Conservation (phyloP, 2,329 filamentous ascomycete species). For the Aspergillus sp. region DNA sequence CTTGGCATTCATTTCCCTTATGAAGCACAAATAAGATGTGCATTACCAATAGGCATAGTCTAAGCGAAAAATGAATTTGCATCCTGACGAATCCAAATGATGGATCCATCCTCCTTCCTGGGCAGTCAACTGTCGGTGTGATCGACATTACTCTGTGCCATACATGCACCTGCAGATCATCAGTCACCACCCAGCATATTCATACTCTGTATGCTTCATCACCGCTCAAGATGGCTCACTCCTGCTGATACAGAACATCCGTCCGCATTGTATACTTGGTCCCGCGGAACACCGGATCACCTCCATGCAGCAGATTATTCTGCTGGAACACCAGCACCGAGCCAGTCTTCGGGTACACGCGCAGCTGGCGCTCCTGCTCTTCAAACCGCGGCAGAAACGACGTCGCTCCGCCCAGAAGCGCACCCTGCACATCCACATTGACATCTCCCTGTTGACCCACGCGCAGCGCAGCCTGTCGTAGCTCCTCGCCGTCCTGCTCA, state of each 20-base stretch:
- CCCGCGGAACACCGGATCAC: slow-evolving; percentile 54
- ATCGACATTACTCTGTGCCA: too few species aligned
- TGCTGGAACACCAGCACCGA: slow-evolving; percentile 59
- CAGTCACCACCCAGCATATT: too few species aligned
- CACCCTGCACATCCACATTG: slow-evolving; percentile 26
- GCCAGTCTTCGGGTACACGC: slow-evolving; percentile 52
- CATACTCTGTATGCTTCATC: too few species aligned
- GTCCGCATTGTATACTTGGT: slow-evolving; percentile 57
- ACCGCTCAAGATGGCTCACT: not conserved
- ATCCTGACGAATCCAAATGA: too few species aligned
- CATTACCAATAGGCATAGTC: too few species aligned
- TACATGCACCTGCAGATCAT: too few species aligned
- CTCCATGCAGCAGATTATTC: slow-evolving; percentile 51
- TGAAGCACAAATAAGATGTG: too few species aligned
- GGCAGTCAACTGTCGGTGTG: too few species aligned
- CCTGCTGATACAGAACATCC: slow-evolving; percentile 52
- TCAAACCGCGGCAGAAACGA: slow-evolving; percentile 45
- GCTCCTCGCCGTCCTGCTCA: slow-evolving; percentile 32
- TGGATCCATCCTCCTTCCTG: too few species aligned
- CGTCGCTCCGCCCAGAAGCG: slow-evolving; percentile 55
- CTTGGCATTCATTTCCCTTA: not conserved
- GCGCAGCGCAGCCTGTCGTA: slow-evolving; percentile 21
- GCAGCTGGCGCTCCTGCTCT: slow-evolving; percentile 28
- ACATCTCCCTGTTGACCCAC: slow-evolving; percentile 10
- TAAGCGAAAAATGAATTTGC: too few species aligned